Conservation (phyloP, 2,329 filamentous ascomycete species). For the Botryotinia narcissicola region DNA sequence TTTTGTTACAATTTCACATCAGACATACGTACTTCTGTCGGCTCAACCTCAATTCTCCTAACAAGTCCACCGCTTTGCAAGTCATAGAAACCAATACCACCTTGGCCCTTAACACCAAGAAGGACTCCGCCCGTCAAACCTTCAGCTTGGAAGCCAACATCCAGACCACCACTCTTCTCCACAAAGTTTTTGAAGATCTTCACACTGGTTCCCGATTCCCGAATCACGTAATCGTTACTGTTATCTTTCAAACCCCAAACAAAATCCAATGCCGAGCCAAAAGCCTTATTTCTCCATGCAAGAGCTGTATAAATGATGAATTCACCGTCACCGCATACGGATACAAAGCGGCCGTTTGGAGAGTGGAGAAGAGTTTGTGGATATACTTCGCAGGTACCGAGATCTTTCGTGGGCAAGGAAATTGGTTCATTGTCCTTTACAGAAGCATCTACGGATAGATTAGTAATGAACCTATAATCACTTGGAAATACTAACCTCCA, state of each 20-base stretch:
- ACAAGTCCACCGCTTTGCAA: slow-evolving; percentile 90
- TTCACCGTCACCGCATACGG: slow-evolving; percentile 91
- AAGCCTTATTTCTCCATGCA: slow-evolving; percentile 95
- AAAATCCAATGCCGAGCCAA: slow-evolving; percentile 93
- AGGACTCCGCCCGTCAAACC: slow-evolving; percentile 85
- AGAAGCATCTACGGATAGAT: slow-evolving; percentile 58
- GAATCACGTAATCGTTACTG: slow-evolving; percentile 96
- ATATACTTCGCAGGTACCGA: slow-evolving; percentile 95
- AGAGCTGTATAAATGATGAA: slow-evolving; percentile 99
- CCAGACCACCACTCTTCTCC: slow-evolving; percentile 82
- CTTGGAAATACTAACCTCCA: slow-evolving; percentile 50
- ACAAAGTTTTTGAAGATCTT: slow-evolving; percentile 98
- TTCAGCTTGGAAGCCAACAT: slow-evolving; percentile 94
- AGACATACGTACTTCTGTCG: slow-evolving; percentile 42
- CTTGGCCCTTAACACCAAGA: slow-evolving; percentile 91
- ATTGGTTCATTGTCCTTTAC: slow-evolving; percentile 89
- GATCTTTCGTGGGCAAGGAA: slow-evolving; percentile 83
- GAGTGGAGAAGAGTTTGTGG: slow-evolving; percentile 92
- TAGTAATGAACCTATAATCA: slow-evolving; percentile 27
- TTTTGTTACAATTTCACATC: background rate
- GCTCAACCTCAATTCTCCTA: slow-evolving; percentile 82
- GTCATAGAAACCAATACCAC: slow-evolving; percentile 93
- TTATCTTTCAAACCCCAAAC: slow-evolving; percentile 97
- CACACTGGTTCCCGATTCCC: slow-evolving; percentile 89
- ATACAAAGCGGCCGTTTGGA: slow-evolving; percentile 88